Conservation (phyloP, 78 protist species). For the Guillardia theta region DNA sequence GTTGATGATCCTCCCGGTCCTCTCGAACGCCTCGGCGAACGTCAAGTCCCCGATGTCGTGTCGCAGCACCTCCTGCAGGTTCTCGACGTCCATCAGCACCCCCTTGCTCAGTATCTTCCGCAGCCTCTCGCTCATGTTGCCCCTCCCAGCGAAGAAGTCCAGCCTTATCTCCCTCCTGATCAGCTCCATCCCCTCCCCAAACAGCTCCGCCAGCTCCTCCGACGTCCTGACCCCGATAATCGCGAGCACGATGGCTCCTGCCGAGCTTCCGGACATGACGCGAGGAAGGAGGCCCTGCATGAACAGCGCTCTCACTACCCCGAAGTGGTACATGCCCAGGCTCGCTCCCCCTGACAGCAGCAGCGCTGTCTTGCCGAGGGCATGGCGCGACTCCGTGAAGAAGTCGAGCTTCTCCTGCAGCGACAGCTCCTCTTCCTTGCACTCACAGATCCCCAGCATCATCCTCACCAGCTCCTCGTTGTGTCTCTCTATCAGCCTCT, state of each 20-base stretch:
- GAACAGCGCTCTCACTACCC: slow-evolving; percentile 38
- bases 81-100: background rate
- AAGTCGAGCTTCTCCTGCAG: background rate
- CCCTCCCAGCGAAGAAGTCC: background rate
- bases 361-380: slow-evolving; percentile 10
- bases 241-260: slow-evolving; percentile 59
- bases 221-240: slow-evolving; percentile 22
- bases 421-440: background rate
- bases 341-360: background rate
- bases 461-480: background rate
- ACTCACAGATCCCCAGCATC: background rate
- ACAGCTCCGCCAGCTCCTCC: background rate
- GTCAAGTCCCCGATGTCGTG: slow-evolving; percentile 28
- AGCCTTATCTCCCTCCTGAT: background rate
- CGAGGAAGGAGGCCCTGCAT: background rate
- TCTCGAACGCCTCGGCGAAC: slow-evolving; percentile 35
- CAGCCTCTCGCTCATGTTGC: background rate
- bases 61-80: slow-evolving; percentile 4
- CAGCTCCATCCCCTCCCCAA: background rate
- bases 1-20: slow-evolving; percentile 21
- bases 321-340: slow-evolving; percentile 39
- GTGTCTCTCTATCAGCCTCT: background rate
- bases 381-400: background rate
- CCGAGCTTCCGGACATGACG: slow-evolving; percentile 61
- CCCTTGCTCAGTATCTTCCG: background rate